A percentile compares a stretch with the other conserved stretches of the same genome.
Evolutionary conservation across 2,329 filamentous ascomycete genomes (phyloP).

Genomic region (Sclerotinia borealis): DNA sequence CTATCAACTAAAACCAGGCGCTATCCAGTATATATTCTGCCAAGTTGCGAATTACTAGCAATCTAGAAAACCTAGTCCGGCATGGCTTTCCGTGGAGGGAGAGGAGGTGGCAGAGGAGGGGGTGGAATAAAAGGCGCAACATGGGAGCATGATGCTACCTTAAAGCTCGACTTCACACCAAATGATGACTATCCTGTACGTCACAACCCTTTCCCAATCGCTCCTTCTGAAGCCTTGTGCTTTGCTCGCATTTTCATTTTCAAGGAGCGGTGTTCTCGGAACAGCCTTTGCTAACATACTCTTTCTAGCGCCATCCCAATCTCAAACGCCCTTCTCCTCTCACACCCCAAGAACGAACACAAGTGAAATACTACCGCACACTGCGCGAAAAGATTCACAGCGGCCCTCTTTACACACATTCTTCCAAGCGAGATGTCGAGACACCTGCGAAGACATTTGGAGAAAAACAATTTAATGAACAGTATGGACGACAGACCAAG

Average conservation of each 20-base stretch:
- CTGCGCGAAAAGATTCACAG: conserved; percentile 51
- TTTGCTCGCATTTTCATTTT: not conserved
- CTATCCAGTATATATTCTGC: not conserved
- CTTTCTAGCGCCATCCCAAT: conserved; percentile 28
- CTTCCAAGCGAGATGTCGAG: conserved; percentile 31
- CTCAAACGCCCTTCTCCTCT: conserved; percentile 36
- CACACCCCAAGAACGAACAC: conserved; percentile 39
- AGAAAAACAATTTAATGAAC: conserved; percentile 34
- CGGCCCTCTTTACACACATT: conserved; percentile 48
- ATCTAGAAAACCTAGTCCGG: not conserved
- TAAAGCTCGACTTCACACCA: conserved; percentile 36
- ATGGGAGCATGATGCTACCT: conserved; percentile 29
- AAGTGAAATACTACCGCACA: conserved; percentile 44
- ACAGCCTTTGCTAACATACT: not conserved
- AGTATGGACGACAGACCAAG: conserved; percentile 29
- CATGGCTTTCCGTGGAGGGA: conserved; percentile 27
- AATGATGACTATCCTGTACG: conserved; percentile 42
- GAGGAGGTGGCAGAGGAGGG: conserved; percentile 21
- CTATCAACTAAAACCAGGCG: not conserved
- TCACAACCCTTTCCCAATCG: conserved; percentile 7
- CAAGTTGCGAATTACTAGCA: not conserved
- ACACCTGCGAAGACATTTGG: conserved; percentile 38
- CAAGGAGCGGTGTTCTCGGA: not conserved
- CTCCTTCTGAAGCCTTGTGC: not conserved
- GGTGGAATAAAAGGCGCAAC: conserved; percentile 29